Conservation (phyloP, 2,329 filamentous ascomycete genomes). For the Dactylellina drechsleri region DNA sequence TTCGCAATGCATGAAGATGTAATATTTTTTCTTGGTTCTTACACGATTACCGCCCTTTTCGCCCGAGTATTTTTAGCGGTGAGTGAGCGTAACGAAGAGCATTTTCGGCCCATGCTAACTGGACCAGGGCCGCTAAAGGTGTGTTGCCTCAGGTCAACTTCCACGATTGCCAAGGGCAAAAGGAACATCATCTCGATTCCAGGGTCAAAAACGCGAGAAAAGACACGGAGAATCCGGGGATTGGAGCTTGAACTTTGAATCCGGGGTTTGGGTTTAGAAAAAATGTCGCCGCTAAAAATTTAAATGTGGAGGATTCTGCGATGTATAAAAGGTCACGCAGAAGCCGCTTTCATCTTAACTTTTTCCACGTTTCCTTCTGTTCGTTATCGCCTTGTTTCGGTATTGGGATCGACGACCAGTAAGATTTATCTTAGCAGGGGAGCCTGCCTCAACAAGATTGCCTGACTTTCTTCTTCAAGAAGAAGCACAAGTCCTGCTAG, state of each 20-base stretch:
- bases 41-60: neutral
- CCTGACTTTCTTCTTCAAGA: slow-evolving; percentile 43
- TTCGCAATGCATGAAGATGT: slow-evolving; percentile 21
- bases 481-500: slow-evolving; percentile 36
- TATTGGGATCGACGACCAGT: slow-evolving; percentile 54
- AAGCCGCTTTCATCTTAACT: slow-evolving; percentile 33
- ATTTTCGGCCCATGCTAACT: neutral
- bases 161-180: slow-evolving; percentile 32
- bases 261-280: slow-evolving; percentile 4
- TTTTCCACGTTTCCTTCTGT: slow-evolving; percentile 22
- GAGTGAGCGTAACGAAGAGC: slow-evolving; percentile 24
- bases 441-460: slow-evolving; percentile 26
- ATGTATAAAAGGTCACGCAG: slow-evolving; percentile 27
- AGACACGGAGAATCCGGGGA: slow-evolving; percentile 37
- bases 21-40: slow-evolving; percentile 19
- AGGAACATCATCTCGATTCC: slow-evolving; percentile 15
- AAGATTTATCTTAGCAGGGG: slow-evolving; percentile 46
- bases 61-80: slow-evolving; percentile 21
- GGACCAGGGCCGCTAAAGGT: slow-evolving; percentile 3
- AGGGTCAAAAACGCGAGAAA: slow-evolving; percentile 33
- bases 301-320: slow-evolving; percentile 1
- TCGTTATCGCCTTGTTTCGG: slow-evolving; percentile 46
- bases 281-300: slow-evolving; percentile 19
- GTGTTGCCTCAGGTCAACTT: slow-evolving; percentile 47
- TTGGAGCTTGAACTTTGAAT: slow-evolving; percentile 13